Evolutionary conservation across 2,329 filamentous ascomycete species (phyloP).

Genomic region (Gaeumannomyces tritici): DNA sequence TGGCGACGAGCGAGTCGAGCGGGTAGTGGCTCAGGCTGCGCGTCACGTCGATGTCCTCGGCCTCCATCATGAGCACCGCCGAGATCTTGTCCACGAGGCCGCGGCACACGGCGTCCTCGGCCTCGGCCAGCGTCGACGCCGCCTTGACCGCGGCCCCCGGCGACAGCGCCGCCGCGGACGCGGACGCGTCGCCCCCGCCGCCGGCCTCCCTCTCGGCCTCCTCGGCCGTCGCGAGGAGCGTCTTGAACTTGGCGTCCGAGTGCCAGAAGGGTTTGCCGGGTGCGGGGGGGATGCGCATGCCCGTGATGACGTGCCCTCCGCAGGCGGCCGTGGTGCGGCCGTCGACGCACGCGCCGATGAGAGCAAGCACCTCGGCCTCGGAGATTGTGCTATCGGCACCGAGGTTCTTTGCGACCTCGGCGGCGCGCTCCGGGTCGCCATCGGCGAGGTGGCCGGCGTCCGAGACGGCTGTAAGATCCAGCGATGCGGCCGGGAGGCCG

Average conservation of each 20-base stretch:
- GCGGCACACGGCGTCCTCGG: constrained; percentile 30
- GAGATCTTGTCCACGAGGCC: constrained; percentile 38
- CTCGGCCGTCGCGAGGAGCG: constrained; percentile 26
- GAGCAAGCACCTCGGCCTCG: constrained; percentile 11
- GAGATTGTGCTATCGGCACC: constrained; percentile 16
- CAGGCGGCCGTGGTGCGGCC: constrained; percentile 7
- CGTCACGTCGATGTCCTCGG: constrained; percentile 37
- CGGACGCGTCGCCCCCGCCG: constrained; percentile 14
- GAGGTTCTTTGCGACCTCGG: constrained; percentile 21
- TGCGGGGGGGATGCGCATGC: constrained; percentile 35
- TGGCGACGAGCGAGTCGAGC: constrained; percentile 38
- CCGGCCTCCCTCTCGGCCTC: constrained; percentile 20
- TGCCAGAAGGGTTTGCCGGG: constrained; percentile 40
- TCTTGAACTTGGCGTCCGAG: constrained; percentile 41
- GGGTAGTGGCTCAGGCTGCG: constrained; percentile 29
- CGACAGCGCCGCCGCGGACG: constrained; percentile 23
- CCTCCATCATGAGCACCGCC: constrained; percentile 36
- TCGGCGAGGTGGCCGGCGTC: constrained; percentile 40
- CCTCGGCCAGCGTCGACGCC: constrained; percentile 30
- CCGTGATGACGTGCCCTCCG: constrained; percentile 40
- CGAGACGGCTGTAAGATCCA: constrained; percentile 42
- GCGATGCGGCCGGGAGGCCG: constrained; percentile 24
- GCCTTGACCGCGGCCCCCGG: constrained; percentile 27
- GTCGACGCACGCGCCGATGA: constrained; percentile 10
- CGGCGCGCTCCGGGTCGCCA: constrained; percentile 33